Percentiles rank a stretch among this genome's conserved stretches.
These are phyloP conservation scores for Leptosphaerulina australis DNA, from an alignment of 2,329 filamentous ascomycete species.

Conservation along the genomic window DNA sequence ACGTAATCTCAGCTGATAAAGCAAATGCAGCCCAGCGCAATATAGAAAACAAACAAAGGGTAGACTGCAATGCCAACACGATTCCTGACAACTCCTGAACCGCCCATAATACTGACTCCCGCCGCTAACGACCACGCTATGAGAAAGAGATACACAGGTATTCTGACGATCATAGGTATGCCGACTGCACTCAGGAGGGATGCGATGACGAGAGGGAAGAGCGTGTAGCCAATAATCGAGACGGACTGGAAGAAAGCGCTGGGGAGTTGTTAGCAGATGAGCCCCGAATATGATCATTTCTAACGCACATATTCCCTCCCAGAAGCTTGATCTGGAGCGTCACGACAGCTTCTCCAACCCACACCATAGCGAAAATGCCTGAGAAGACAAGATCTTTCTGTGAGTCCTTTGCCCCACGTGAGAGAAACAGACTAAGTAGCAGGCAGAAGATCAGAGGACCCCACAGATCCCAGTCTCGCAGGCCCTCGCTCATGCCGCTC, in stretches of 20 bases:
- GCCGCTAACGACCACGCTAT: conserved; percentile 93
- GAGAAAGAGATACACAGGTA: conserved; percentile 88
- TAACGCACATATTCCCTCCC: conserved; percentile 91
- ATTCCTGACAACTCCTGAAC: conserved; percentile 94
- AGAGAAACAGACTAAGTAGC: conserved; percentile 83
- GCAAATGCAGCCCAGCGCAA: conserved; percentile 90
- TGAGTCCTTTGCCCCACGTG: conserved; percentile 75
- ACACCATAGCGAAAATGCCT: conserved; percentile 94
- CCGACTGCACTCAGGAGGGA: conserved; percentile 83
- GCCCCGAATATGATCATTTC: neutral
- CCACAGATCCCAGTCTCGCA: conserved; percentile 98
- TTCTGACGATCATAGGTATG: conserved; percentile 78
- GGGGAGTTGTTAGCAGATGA: conserved; percentile 36
- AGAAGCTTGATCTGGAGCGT: conserved; percentile 97
- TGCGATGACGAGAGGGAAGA: conserved; percentile 95
- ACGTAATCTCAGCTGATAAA: conserved; percentile 76
- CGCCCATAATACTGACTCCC: conserved; percentile 92
- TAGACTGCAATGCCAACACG: conserved; percentile 92
- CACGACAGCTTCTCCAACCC: conserved; percentile 95
- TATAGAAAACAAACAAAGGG: conserved; percentile 92
- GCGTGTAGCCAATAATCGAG: conserved; percentile 97
- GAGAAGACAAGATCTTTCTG: conserved; percentile 92
- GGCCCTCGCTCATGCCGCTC: conserved; percentile 80
- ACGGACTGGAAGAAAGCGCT: conserved; percentile 98
- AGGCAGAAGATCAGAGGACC: conserved; percentile 94